phyloP scores from a whole-genome alignment of 768 basidiomycete species.

The Suillus sp. region DNA sequence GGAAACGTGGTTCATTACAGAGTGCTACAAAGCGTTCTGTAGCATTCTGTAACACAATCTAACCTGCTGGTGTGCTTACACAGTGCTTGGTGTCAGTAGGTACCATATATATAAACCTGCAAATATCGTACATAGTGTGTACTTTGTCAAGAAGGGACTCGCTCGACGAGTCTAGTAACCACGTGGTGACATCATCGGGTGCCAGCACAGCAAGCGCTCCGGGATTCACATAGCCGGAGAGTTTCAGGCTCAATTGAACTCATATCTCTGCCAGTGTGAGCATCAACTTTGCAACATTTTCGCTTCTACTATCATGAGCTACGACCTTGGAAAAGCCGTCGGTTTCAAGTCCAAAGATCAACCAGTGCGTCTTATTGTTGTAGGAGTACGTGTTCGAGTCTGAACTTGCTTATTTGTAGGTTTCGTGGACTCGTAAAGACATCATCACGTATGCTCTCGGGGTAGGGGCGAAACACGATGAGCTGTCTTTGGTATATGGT shows the following conservation, averaged over 20 bases:
- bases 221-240: conserved; percentile 2
- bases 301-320: conserved; percentile 40
- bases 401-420: conserved; percentile 42
- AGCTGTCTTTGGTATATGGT: conserved; percentile 76
- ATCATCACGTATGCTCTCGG: conserved; percentile 77
- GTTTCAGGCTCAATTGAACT: not conserved
- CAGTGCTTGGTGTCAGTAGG: too few species aligned
- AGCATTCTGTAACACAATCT: too few species aligned
- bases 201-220: not conserved
- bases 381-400: not conserved
- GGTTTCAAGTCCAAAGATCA: conserved; percentile 55
- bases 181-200: not conserved
- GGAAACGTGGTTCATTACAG: too few species aligned
- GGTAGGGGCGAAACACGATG: conserved; percentile 78
- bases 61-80: too few species aligned
- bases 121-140: too few species aligned
- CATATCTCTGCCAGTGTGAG: not conserved
- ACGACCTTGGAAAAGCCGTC: conserved; percentile 67
- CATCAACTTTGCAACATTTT: not conserved
- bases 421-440: conserved; percentile 84
- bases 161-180: not conserved
- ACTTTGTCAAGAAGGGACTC: too few species aligned
- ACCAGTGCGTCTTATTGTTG: conserved; percentile 45
- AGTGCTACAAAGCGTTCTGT: too few species aligned
- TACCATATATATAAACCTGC: too few species aligned